phyloP scores from a whole-genome alignment of 805 yeast genomes.

The Zygotorulaspora florentina region DNA sequence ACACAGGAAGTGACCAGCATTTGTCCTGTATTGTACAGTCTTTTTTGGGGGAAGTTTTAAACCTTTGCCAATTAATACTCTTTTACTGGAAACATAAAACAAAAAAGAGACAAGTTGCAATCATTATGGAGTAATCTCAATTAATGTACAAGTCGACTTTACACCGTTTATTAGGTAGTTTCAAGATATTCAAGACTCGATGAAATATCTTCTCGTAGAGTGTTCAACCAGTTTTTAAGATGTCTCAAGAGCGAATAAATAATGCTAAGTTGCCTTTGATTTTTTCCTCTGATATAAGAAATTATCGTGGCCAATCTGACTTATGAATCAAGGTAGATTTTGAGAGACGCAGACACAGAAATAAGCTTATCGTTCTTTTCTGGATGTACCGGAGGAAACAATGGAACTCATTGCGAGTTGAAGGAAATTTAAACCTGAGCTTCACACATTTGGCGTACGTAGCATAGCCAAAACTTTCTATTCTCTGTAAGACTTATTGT shows the following conservation, averaged over 20 bases:
- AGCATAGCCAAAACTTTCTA: slow-evolving; percentile 16
- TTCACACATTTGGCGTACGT: neutral
- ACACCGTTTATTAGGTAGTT: slow-evolving; percentile 5
- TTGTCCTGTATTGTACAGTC: neutral
- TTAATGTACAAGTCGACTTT: slow-evolving; percentile 14
- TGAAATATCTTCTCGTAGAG: slow-evolving; percentile 7
- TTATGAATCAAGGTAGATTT: slow-evolving; percentile 12
- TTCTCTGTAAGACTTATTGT: slow-evolving; percentile 4
- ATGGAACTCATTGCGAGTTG: too few relatives aligned
- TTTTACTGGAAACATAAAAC: slow-evolving; percentile 13
- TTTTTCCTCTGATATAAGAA: slow-evolving; percentile 11
- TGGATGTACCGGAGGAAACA: slow-evolving; percentile 1
- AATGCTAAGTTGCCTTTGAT: slow-evolving; percentile 12
- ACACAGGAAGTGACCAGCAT: slow-evolving; percentile 11
- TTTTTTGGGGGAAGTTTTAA: slow-evolving; percentile 3
- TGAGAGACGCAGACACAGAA: slow-evolving; percentile 8
- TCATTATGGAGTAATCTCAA: slow-evolving; percentile 15
- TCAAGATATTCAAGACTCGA: slow-evolving; percentile 10
- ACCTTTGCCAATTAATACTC: neutral
- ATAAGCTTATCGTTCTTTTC: neutral
- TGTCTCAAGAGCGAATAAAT: slow-evolving; percentile 8
- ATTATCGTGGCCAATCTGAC: slow-evolving; percentile 13
- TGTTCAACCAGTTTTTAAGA: slow-evolving; percentile 11
- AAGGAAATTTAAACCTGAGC: too few relatives aligned
- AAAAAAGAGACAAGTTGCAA: slow-evolving; percentile 15